Percentiles rank a stretch among this genome's conserved stretches.
These are phyloP conservation scores for Roridomyces roridus DNA, from an alignment of 768 basidiomycete genomes.

Conservation along the genomic window DNA sequence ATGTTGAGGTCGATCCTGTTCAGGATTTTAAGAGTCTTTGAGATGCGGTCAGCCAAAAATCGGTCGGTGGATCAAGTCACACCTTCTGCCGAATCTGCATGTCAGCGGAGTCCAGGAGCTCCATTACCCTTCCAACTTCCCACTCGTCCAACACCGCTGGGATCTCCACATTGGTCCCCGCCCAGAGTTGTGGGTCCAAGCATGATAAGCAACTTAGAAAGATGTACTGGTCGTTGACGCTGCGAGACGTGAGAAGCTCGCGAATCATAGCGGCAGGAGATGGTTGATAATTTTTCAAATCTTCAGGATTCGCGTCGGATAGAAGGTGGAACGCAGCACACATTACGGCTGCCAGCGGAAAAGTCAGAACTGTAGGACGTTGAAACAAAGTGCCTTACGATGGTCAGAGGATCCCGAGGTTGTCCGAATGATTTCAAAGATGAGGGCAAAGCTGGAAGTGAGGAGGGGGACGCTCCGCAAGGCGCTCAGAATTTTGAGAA, in stretches of 20 bases:
- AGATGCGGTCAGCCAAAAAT: constrained; percentile 13
- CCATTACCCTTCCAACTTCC: constrained; percentile 80
- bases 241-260: constrained; percentile 59
- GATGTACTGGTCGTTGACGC: constrained; percentile 67
- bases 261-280: constrained; percentile 56
- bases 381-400: constrained; percentile 23
- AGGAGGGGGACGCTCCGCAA: constrained; percentile 23
- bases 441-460: constrained; percentile 28
- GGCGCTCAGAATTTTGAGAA: constrained; percentile 33
- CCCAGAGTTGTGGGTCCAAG: constrained; percentile 68
- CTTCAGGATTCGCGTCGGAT: constrained; percentile 33
- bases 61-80: constrained; percentile 19
- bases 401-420: constrained; percentile 28
- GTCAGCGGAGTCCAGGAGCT: constrained; percentile 67
- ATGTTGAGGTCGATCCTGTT: constrained; percentile 63
- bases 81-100: constrained; percentile 64
- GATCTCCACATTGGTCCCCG: constrained; percentile 59
- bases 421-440: constrained; percentile 34
- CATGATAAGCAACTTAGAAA: constrained; percentile 71
- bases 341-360: constrained; percentile 33
- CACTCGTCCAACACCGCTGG: constrained; percentile 66
- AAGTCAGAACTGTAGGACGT: constrained; percentile 17
- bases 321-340: constrained; percentile 46
- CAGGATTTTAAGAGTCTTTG: constrained; percentile 67
- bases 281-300: constrained; percentile 33